Conservation (phyloP, 805 yeast species). For the Hemisphaericaspora nanyangensis region DNA sequence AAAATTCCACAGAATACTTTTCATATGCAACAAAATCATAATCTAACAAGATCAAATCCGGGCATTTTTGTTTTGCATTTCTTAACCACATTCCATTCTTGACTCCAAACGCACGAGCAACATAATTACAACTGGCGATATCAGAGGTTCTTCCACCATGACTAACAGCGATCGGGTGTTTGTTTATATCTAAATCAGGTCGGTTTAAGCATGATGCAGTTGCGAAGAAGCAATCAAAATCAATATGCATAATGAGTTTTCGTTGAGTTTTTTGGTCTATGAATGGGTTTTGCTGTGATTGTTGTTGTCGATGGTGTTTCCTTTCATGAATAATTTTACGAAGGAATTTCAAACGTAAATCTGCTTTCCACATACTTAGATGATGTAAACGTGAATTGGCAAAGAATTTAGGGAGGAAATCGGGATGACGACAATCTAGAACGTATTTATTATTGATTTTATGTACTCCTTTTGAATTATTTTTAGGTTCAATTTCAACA, state of each 20-base stretch:
- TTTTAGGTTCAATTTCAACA: constrained; percentile 5
- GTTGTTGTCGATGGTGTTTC: constrained; percentile 4
- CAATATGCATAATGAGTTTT: constrained; percentile 66
- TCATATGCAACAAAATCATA: constrained; percentile 79
- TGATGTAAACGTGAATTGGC: constrained; percentile 84
- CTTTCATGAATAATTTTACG: constrained; percentile 35
- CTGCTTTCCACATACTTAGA: constrained; percentile 81
- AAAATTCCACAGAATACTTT: constrained; percentile 57
- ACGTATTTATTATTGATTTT: constrained; percentile 8
- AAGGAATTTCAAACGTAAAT: constrained; percentile 59
- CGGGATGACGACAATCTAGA: constrained; percentile 71
- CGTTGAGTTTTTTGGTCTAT: neutral
- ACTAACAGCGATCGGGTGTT: constrained; percentile 57
- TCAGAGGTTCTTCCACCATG: constrained; percentile 66
- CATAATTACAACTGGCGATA: constrained; percentile 88
- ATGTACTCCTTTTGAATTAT: constrained; percentile 6
- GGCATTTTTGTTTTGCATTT: constrained; percentile 62
- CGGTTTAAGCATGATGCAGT: constrained; percentile 66
- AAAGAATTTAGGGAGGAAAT: constrained; percentile 68
- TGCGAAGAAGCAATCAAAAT: constrained; percentile 93
- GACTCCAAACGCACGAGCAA: constrained; percentile 75
- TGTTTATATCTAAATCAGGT: constrained; percentile 50
- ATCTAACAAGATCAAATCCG: constrained; percentile 56
- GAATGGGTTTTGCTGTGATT: neutral
- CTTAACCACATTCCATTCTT: constrained; percentile 89